Conservation (phyloP, 1,284 basidiomycete species). For the Ceratobasidium sp. region DNA sequence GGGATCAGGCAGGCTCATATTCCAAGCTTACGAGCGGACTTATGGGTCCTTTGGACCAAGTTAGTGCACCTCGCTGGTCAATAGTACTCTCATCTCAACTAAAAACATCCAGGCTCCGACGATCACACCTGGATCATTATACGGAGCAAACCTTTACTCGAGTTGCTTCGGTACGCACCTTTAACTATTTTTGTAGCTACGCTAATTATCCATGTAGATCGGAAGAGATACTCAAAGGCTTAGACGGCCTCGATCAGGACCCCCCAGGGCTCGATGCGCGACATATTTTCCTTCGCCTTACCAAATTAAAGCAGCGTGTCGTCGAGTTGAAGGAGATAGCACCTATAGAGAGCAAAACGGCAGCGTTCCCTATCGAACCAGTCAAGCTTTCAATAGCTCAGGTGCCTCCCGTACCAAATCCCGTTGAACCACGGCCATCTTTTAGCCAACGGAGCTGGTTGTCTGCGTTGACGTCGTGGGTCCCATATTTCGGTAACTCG, state of each 20-base stretch:
- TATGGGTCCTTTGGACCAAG: conserved; percentile 11
- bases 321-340: neutral
- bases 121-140: conserved; percentile 27
- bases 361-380: neutral
- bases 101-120: neutral
- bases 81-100: neutral
- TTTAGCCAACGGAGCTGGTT: neutral
- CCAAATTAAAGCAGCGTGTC: neutral
- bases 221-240: conserved; percentile 1
- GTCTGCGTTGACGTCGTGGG: neutral
- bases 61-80: neutral
- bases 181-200: neutral
- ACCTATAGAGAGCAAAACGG: neutral
- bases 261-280: conserved; percentile 25
- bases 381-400: neutral
- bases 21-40: conserved; percentile 15
- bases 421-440: neutral
- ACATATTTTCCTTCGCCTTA: conserved; percentile 5
- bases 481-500: neutral
- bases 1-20: neutral
- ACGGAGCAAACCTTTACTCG: neutral
- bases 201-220: neutral
- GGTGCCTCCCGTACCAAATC: neutral
- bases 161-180: conserved; percentile 7
- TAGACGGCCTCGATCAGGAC: neutral